Percentiles rank a stretch among this genome's conserved stretches.
phyloP scores from a whole-genome alignment of 192 early-diverging fungal species.

The Coemansia furcata region DNA sequence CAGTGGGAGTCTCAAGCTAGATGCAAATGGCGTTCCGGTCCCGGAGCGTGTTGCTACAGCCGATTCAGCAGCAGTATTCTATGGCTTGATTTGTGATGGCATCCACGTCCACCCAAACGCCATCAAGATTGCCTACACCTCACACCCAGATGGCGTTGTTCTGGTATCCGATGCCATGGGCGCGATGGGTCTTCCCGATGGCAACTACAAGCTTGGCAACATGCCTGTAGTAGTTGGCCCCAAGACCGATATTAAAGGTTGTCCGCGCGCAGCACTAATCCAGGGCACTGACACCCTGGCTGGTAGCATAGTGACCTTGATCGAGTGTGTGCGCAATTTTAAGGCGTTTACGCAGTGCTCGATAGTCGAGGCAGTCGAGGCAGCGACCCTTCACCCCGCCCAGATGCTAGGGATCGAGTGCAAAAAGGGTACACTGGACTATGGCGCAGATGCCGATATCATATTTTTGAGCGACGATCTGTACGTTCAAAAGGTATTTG shows the following conservation, averaged over 20 bases:
- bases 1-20: background rate
- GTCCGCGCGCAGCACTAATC: slow-evolving; percentile 53
- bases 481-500: slow-evolving; percentile 16
- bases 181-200: slow-evolving; percentile 56
- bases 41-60: background rate
- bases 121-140: slow-evolving; percentile 68
- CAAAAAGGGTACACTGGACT: slow-evolving; percentile 26
- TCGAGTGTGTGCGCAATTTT: slow-evolving; percentile 44
- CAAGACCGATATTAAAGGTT: slow-evolving; percentile 12
- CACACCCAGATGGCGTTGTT: slow-evolving; percentile 65
- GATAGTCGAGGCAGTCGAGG: slow-evolving; percentile 25
- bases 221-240: slow-evolving; percentile 56
- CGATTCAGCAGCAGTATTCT: slow-evolving; percentile 35
- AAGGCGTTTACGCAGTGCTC: slow-evolving; percentile 25
- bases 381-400: slow-evolving; percentile 33
- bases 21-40: slow-evolving; percentile 27
- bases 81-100: slow-evolving; percentile 74
- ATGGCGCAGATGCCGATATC: slow-evolving; percentile 33
- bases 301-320: slow-evolving; percentile 26
- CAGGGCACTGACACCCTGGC: slow-evolving; percentile 27
- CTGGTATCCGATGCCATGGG: slow-evolving; percentile 72
- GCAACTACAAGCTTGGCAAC: slow-evolving; percentile 64
- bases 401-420: slow-evolving; percentile 29
- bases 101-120: slow-evolving; percentile 71
- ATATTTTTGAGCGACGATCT: slow-evolving; percentile 28